Percentiles rank a stretch among this genome's conserved stretches.
These are phyloP conservation scores for Trichoderma arundinaceum DNA, from an alignment of 2,329 filamentous ascomycete genomes.

Conservation along the genomic window DNA sequence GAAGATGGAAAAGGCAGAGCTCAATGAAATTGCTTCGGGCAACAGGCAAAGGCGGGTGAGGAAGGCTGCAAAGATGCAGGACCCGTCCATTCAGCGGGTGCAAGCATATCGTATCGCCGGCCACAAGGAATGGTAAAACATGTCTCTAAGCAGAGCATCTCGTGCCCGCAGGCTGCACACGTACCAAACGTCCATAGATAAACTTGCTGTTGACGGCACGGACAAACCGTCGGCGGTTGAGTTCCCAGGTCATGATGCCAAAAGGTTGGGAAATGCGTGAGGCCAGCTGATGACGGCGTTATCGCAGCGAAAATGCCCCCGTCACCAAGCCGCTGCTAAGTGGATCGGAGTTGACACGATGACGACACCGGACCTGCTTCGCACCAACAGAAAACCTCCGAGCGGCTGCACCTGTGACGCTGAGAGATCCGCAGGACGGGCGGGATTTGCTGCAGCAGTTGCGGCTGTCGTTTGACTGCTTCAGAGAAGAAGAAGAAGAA, in stretches of 20 bases:
- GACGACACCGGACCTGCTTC: slow-evolving; percentile 16
- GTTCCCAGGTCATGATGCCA: slow-evolving; percentile 61
- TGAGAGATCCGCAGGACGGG: slow-evolving; percentile 12
- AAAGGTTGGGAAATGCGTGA: neutral
- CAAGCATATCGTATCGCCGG: no score
- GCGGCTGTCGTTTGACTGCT: no score
- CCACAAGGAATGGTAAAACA: no score
- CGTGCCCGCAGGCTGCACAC: slow-evolving; percentile 44
- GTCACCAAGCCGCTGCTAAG: slow-evolving; percentile 2
- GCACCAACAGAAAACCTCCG: slow-evolving; percentile 25
- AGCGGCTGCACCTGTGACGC: slow-evolving; percentile 10
- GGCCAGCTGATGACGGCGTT: slow-evolving; percentile 7
- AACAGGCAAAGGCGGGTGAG: no score
- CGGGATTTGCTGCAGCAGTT: neutral
- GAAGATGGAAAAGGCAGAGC: no score
- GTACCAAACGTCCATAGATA: slow-evolving; percentile 74
- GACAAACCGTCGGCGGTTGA: slow-evolving; percentile 64
- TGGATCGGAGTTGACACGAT: slow-evolving; percentile 22
- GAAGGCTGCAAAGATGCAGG: no score
- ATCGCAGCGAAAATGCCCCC: neutral
- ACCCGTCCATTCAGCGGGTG: no score
- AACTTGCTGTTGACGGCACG: slow-evolving; percentile 69
- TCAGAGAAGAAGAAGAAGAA: no score
- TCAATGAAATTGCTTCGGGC: no score
- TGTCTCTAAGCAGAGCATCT: no score